Evolutionary conservation across 768 basidiomycete species (phyloP).

Genomic region (Leucocoprinus birnbaumii): DNA sequence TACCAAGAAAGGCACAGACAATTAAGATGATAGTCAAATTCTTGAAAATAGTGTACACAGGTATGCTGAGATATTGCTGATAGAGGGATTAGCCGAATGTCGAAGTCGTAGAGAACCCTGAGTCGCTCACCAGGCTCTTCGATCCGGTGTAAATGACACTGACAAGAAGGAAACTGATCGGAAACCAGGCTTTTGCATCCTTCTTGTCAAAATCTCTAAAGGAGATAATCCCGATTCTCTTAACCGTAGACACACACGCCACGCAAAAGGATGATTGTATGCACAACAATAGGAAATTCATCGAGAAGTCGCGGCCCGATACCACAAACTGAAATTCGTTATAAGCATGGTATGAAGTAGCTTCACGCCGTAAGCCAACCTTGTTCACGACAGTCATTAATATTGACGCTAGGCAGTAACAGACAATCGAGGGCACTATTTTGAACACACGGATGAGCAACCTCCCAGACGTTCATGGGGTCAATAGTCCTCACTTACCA

Average conservation of each 20-base stretch:
- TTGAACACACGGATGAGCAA: neutral
- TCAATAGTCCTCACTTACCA: conserved; percentile 20
- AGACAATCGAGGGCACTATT: conserved; percentile 75
- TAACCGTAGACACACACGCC: conserved; percentile 68
- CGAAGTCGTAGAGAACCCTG: conserved; percentile 1
- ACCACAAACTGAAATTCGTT: conserved; percentile 76
- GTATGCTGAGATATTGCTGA: conserved; percentile 96
- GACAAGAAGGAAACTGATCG: conserved; percentile 89
- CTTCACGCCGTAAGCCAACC: conserved; percentile 38
- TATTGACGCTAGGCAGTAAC: conserved; percentile 91
- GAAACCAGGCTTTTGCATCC: conserved; percentile 93
- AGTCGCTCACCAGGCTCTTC: conserved; percentile 81
- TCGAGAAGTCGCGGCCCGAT: conserved; percentile 88
- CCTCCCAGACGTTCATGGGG: neutral
- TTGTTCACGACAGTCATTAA: conserved; percentile 98
- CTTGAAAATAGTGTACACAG: conserved; percentile 99
- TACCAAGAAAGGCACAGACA: conserved; percentile 41
- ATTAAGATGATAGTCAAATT: conserved; percentile 99
- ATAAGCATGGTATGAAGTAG: neutral
- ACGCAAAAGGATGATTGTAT: conserved; percentile 92
- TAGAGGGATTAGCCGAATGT: neutral
- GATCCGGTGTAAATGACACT: conserved; percentile 97
- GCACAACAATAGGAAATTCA: conserved; percentile 93
- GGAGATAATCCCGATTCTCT: conserved; percentile 74
- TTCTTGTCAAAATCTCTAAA: conserved; percentile 80